phyloP scores from a whole-genome alignment of 768 basidiomycete genomes.

The Piloderma croceum region DNA sequence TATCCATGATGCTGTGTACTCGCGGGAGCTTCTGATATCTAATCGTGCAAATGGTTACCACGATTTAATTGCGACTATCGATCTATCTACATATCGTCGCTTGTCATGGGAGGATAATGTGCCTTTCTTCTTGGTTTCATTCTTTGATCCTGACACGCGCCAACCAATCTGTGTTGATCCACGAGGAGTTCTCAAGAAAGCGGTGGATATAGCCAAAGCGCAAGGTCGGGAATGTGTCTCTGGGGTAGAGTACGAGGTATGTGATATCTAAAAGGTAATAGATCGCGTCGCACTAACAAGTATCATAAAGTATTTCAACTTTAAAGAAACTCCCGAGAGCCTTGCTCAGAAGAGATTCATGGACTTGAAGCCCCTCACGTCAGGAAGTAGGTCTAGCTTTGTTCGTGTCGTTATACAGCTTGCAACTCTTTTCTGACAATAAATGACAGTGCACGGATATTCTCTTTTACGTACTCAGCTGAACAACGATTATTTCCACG shows the following conservation, averaged over 20 bases:
- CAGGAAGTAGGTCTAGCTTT: slow-evolving; percentile 66
- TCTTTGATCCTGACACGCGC: slow-evolving; percentile 81
- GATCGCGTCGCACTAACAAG: slow-evolving; percentile 4
- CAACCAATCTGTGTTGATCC: slow-evolving; percentile 79
- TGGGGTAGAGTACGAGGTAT: slow-evolving; percentile 92
- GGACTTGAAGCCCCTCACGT: slow-evolving; percentile 72
- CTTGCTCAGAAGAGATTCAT: slow-evolving; percentile 73
- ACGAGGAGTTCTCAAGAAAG: slow-evolving; percentile 66
- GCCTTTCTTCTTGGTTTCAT: slow-evolving; percentile 90
- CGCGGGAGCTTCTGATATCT: slow-evolving; percentile 81
- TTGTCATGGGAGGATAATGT: slow-evolving; percentile 90
- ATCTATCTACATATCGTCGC: slow-evolving; percentile 80
- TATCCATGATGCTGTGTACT: slow-evolving; percentile 83
- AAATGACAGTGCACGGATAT: slow-evolving; percentile 85
- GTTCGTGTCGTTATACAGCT: not conserved
- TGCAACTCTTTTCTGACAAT: slow-evolving; percentile 1
- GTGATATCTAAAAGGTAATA: slow-evolving; percentile 14
- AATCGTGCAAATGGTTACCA: slow-evolving; percentile 90
- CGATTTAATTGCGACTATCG: slow-evolving; percentile 82
- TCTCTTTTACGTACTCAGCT: slow-evolving; percentile 87
- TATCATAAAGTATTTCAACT: slow-evolving; percentile 71
- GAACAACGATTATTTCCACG: slow-evolving; percentile 85
- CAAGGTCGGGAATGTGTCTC: slow-evolving; percentile 61
- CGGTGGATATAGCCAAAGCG: slow-evolving; percentile 44
- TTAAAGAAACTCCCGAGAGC: slow-evolving; percentile 84